Base-by-base conservation (phyloP, 2,329 filamentous ascomycete genomes). In the Scedosporium minutisporum region DNA sequence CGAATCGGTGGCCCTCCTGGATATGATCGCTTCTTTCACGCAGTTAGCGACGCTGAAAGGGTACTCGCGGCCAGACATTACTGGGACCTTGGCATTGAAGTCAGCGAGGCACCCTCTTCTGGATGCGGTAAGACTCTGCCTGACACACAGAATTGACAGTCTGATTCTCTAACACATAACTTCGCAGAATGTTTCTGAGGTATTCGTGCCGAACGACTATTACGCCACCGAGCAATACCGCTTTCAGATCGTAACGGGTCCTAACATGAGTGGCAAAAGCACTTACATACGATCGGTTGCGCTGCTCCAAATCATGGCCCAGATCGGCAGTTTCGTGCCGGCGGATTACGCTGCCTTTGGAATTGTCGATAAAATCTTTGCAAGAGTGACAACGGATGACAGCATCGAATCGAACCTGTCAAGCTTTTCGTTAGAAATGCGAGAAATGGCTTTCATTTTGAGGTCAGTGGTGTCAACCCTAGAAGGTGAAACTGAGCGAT, bases 191-290 rank as follows among this genome's bases (percentile, higher is more conserved):
- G 14, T 53, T 66, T 76, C 78, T 0, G 82, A 82, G 57, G 85
- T 83, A 23, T 96, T 90, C 70, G 80, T 97, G 3, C 90, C 95
- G 0, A 97, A 97, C 66, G 93, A 97, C 69, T 90, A 93, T 29
- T 97, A 93, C 69, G 88, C 91, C 2, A 89, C 87, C 0, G 82
- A 88, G 41, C 87, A 93, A 64, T 86, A 87, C 42, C 86, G 93
- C 1, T 96, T 97, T 69, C 93, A 97, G 67, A 89, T 97, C 65
- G 87, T 99, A 65, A 97, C 93, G 0, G 93, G 95, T 3, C 96
- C 91, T 72, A 99, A 99, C 69, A 99, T 99, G 95, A 96, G 91
- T 68, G 95, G 93, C 0, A 99, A 97, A 73, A 96, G 90, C 66
- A 99, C 93, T 0, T 97, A 97, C 70, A 96, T 97, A 65, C 86